Evolutionary conservation across 768 basidiomycete species (phyloP), one percentile per base, ranked within the genome.

Genomic region (Gymnopilus junonius): DNA sequence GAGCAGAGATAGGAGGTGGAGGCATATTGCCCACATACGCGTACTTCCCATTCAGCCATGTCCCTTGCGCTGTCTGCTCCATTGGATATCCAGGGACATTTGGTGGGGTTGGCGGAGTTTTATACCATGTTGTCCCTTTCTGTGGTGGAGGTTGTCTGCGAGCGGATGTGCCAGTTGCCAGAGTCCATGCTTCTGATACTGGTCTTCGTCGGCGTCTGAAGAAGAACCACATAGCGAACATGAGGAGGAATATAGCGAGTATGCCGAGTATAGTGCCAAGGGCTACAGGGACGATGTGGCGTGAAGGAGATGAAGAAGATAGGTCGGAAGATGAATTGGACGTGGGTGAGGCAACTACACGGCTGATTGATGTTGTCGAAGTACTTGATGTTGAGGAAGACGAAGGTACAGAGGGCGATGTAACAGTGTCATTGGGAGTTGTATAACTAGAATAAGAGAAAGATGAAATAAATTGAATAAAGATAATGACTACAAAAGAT

Each of bases 121-220:
- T 54, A n/a, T 57, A 40, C 21, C 40, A 35, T 6, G 25, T 39
- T 25, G 46, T 27, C 2, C 57, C 57, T 23, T 51, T 39, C 12
- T 56, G 42, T 10, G 55, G 43, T 17, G 21, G 34, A 17, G 37
- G 31, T 15, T 55, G 42, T 2, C 34, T 20, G 2, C 37, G 55
- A 20, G 43, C 55, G 14, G 31, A 34, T 40, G 20, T 31, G 23
- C 45, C 48, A 8, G 62, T 35, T 0, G 62, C 68, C 43, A 76
- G 63, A 1, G 76, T 74, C 78, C 79, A 79, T 8, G 74, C 73
- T 58, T 78, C 75, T 4, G 79, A 77, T 8, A 61, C 58, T 0
- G 79, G 75, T 43, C 77, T 67, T 40, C 62, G 70, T 21, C 65
- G 64, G 40, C 72, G 65, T 20, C 72, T 68, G 50, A 64, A 75